A percentile compares a stretch with the other conserved stretches of the same genome.
Evolutionary conservation across 805 yeast species (phyloP).

Genomic region (Zygosaccharomyces lentus): DNA sequence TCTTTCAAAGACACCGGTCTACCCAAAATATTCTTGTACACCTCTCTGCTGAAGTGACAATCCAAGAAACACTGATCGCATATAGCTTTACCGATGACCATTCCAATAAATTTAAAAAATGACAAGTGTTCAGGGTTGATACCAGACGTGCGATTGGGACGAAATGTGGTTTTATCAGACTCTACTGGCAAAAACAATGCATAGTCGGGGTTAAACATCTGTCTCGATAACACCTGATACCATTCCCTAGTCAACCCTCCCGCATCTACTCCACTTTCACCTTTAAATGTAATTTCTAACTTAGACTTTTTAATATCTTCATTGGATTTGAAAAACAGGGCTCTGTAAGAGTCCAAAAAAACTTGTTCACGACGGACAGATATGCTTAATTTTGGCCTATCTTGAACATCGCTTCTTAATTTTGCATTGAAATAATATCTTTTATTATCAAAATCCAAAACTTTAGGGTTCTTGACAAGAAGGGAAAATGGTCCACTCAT

Average conservation of each 20-base stretch:
- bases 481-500: constrained; percentile 95
- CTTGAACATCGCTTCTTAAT: constrained; percentile 48
- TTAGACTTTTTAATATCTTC: constrained; percentile 69
- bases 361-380: constrained; percentile 84
- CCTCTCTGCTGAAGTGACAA: constrained; percentile 93
- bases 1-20: constrained; percentile 81
- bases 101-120: constrained; percentile 90
- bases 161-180: constrained; percentile 88
- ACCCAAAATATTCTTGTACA: constrained; percentile 81
- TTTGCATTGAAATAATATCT: constrained; percentile 76
- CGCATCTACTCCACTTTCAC: constrained; percentile 96
- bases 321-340: constrained; percentile 71
- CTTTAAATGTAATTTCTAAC: constrained; percentile 77
- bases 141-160: constrained; percentile 88
- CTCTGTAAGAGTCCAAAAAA: constrained; percentile 82
- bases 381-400: constrained; percentile 50
- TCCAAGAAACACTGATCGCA: constrained; percentile 81
- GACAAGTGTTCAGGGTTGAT: constrained; percentile 90
- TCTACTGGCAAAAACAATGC: constrained; percentile 89
- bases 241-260: constrained; percentile 98
- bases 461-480: constrained; percentile 81
- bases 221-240: constrained; percentile 90
- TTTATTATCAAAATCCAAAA: constrained; percentile 92
- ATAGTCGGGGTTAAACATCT: constrained; percentile 94
- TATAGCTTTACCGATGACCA: constrained; percentile 91